phyloP scores from a whole-genome alignment of 2,329 filamentous ascomycete genomes.

The Epichloe sibirici region DNA sequence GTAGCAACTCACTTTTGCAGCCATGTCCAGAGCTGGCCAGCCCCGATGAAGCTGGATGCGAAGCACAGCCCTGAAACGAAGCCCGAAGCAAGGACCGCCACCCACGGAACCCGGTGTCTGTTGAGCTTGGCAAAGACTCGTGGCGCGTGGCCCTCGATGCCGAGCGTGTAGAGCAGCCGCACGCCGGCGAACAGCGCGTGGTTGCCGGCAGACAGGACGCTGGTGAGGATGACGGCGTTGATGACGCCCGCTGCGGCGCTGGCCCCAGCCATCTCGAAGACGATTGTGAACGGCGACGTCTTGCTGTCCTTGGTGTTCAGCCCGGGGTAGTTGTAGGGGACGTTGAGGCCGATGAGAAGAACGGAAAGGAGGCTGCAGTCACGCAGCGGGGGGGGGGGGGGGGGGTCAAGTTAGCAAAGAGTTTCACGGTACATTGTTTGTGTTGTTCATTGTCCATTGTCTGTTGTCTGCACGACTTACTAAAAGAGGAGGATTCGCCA shows the following conservation, averaged over 20 bases:
- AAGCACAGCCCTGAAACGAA: slow-evolving; percentile 50
- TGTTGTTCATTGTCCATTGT: too few relatives aligned
- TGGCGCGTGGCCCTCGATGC: slow-evolving; percentile 39
- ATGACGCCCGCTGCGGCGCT: slow-evolving; percentile 39
- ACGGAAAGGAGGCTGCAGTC: slow-evolving; percentile 22
- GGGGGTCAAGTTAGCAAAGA: background rate
- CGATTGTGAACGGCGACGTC: slow-evolving; percentile 38
- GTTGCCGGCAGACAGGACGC: slow-evolving; percentile 25
- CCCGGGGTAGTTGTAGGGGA: slow-evolving; percentile 38
- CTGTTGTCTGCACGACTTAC: slow-evolving; percentile 9
- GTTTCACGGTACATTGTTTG: too few relatives aligned
- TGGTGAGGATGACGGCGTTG: slow-evolving; percentile 42
- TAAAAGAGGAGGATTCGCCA: slow-evolving; percentile 48
- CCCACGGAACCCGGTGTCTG: slow-evolving; percentile 24
- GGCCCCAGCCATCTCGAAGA: slow-evolving; percentile 45
- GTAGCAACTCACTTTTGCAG: slow-evolving; percentile 41
- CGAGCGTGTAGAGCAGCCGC: slow-evolving; percentile 24
- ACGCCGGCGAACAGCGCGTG: slow-evolving; percentile 25
- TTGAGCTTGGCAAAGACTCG: slow-evolving; percentile 32
- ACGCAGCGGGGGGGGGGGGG: background rate
- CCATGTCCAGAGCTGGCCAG: slow-evolving; percentile 54
- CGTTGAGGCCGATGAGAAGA: slow-evolving; percentile 41
- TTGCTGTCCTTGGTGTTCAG: slow-evolving; percentile 20
- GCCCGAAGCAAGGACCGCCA: slow-evolving; percentile 36
- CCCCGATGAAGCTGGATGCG: slow-evolving; percentile 52